Conservation (phyloP, 306 rosid genomes). For the Fragaria vesca region DNA sequence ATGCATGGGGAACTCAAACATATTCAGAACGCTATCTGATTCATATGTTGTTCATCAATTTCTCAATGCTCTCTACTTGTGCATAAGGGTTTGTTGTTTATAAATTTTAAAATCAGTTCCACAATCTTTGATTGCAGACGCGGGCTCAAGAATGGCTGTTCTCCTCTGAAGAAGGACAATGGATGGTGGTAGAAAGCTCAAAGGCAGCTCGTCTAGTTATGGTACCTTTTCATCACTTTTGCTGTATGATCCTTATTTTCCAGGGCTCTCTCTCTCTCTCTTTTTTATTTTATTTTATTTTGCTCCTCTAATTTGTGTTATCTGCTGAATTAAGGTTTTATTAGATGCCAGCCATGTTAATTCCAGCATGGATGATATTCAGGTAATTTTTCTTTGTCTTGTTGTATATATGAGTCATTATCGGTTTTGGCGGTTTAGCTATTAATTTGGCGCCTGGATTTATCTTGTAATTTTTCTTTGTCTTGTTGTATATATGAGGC, state of each 20-base stretch:
- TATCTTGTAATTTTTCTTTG: conserved; percentile 34
- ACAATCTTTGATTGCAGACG: conserved; percentile 51
- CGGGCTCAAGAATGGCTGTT: conserved; percentile 91
- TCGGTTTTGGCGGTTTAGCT: conserved; percentile 14
- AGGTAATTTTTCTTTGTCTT: conserved; percentile 48
- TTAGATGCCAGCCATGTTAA: conserved; percentile 63
- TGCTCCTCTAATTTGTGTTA: conserved; percentile 36
- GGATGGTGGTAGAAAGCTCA: conserved; percentile 92
- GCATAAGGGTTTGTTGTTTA: conserved; percentile 13
- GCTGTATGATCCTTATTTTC: conserved; percentile 6
- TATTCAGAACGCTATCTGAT: not conserved
- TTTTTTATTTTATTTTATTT: not conserved
- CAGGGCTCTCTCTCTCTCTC: conserved; percentile 9
- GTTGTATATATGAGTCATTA: conserved; percentile 19
- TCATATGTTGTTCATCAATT: not conserved
- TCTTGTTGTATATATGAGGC: conserved; percentile 20
- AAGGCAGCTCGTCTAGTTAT: conserved; percentile 88
- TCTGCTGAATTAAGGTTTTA: conserved; percentile 53
- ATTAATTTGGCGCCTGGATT: not conserved
- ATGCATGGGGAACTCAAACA: not conserved
- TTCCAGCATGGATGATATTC: conserved; percentile 82
- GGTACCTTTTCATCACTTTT: conserved; percentile 39
- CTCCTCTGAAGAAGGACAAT: conserved; percentile 94
- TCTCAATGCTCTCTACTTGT: not conserved
- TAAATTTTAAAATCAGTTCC: conserved; percentile 10